Evolutionary conservation across 345 rosid species (phyloP), one percentile per base, ranked within the genome.

Genomic region (Draba incana): DNA sequence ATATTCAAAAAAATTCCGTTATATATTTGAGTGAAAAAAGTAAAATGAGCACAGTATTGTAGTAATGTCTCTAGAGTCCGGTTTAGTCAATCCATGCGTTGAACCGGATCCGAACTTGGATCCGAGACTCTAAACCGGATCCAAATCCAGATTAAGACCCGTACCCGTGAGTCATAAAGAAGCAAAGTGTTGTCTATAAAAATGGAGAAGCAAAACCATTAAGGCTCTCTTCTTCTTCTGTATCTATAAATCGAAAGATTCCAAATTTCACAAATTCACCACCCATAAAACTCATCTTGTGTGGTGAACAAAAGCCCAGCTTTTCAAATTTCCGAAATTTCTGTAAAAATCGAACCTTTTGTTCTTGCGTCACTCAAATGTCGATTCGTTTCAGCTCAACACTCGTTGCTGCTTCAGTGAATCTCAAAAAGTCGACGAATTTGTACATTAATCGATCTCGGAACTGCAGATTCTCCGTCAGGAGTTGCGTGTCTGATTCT

Each of bases 401-500:
- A n/a, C 23, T 75, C 58, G 63, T 75, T 47, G 63, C 78, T 55
- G 77, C 67, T 73, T 73, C 77, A 51, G 20, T 62, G 53, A 75
- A 10, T 55, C 39, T 68, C 59, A 62, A 28, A 68, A 68, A 10
- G 52, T 62, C 78, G 46, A 61, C 2, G 59, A 77, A 49, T 30
- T 51, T 66, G 6, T 52, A 59, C 20, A 75, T 27, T 52, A 42
- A 57, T 41, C 75, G 72, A 67, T 8, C 67, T 33, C 75, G 76
- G 39, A 84, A 13, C 72, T 75, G 79, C 81, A 85, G 73, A 12
- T 78, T 83, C 70, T 75, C 84, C 3, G 76, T 84, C 64, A 81
- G 66, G 48, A 75, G 66, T 68, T 78, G 79, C 69, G 54, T 70
- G 20, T 57, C 72, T 8, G 68, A 67, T 48, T 76, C 81, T 27